These are phyloP conservation scores for Metschnikowia kofuensis DNA, from an alignment of 805 yeast species.

Conservation along the genomic window DNA sequence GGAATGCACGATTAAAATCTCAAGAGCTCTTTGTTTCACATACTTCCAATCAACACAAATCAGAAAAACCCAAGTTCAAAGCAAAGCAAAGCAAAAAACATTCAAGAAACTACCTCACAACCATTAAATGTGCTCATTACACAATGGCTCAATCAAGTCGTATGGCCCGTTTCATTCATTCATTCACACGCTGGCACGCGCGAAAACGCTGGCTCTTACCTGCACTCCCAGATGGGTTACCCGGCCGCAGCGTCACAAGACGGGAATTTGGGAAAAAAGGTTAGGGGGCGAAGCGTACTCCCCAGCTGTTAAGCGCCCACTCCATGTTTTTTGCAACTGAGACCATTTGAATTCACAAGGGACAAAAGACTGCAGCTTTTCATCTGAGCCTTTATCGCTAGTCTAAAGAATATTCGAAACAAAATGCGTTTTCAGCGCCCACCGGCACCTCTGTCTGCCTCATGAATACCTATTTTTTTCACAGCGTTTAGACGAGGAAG, in stretches of 20 bases:
- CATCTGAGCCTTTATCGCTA: background rate
- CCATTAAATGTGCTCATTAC: background rate
- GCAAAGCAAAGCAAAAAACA: background rate
- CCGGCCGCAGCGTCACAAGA: conserved; percentile 3
- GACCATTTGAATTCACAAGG: background rate
- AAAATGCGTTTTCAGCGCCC: background rate
- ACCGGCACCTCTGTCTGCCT: background rate
- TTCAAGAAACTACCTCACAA: background rate
- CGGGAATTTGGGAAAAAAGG: conserved; percentile 1
- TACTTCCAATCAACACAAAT: no score
- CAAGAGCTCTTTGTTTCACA: no score
- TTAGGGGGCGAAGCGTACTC: conserved; percentile 6
- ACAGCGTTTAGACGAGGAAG: background rate
- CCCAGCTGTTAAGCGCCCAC: background rate
- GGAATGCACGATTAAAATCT: background rate
- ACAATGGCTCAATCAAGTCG: background rate
- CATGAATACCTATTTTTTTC: background rate
- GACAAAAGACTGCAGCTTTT: background rate
- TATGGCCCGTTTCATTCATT: conserved; percentile 1
- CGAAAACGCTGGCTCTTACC: conserved; percentile 1
- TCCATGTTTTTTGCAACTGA: background rate
- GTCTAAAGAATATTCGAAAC: background rate
- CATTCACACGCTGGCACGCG: conserved; percentile 9
- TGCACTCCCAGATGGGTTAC: conserved; percentile 2
- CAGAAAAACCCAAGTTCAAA: background rate